phyloP scores from a whole-genome alignment of 2,329 filamentous ascomycete genomes.

The Fusarium sp. region DNA sequence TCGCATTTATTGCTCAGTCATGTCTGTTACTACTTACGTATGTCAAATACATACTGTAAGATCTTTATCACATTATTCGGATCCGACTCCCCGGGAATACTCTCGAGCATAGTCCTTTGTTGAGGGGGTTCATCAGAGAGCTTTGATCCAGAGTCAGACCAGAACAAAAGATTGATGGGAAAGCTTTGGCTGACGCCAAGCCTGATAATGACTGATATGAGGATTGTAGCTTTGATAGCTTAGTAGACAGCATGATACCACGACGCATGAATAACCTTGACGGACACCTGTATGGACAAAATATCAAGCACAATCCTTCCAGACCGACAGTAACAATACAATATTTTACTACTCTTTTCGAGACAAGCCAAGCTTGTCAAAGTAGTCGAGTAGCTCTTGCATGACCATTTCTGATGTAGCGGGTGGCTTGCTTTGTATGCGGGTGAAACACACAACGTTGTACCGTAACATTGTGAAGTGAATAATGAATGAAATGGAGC shows the following conservation, averaged over 20 bases:
- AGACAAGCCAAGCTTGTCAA: slow-evolving; percentile 12
- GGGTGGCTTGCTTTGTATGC: slow-evolving; percentile 35
- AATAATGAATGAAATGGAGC: background rate
- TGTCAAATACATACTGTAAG: background rate
- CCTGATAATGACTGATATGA: slow-evolving; percentile 5
- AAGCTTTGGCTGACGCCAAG: slow-evolving; percentile 8
- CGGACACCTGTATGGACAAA: slow-evolving; percentile 9
- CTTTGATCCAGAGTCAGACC: slow-evolving; percentile 2
- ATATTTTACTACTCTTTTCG: background rate
- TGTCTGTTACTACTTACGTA: background rate
- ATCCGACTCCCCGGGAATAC: slow-evolving; percentile 26
- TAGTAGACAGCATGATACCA: background rate
- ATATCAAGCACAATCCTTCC: background rate
- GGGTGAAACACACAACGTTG: slow-evolving; percentile 34
- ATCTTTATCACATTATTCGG: slow-evolving; percentile 9
- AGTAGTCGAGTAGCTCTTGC: slow-evolving; percentile 11
- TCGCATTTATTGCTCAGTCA: slow-evolving; percentile 20
- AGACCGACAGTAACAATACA: slow-evolving; percentile 2
- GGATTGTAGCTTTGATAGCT: slow-evolving; percentile 12
- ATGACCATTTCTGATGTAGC: slow-evolving; percentile 36
- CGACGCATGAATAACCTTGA: slow-evolving; percentile 23
- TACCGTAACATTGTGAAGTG: slow-evolving; percentile 23
- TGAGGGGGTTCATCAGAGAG: slow-evolving; percentile 14
- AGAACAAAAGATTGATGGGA: slow-evolving; percentile 1
- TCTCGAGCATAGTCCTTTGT: slow-evolving; percentile 15